Percentiles rank a stretch among this genome's conserved stretches.
Evolutionary conservation across 1,284 basidiomycete species (phyloP).

Genomic region (Jaminaea rosea): DNA sequence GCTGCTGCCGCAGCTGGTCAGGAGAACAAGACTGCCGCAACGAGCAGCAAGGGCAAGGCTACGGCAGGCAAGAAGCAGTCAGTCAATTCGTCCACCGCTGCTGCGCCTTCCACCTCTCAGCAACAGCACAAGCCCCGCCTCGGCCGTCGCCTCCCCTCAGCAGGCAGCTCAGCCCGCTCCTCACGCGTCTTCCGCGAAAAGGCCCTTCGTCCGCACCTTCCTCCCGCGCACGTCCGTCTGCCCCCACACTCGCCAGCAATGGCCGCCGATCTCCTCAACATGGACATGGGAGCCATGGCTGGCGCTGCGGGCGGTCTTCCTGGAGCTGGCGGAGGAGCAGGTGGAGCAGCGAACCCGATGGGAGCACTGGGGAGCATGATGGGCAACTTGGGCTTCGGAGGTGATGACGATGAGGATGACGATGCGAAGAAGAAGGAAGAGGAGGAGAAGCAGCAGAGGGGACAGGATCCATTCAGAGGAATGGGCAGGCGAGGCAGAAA

Average conservation of each 20-base stretch:
- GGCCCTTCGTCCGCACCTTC: constrained; percentile 17
- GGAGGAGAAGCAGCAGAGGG: constrained; percentile 9
- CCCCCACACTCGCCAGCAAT: constrained; percentile 39
- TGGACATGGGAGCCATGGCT: constrained; percentile 38
- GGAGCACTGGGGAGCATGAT: constrained; percentile 42
- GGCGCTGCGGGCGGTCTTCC: constrained; percentile 18
- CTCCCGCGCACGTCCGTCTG: constrained; percentile 20
- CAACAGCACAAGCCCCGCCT: background rate
- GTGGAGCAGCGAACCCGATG: constrained; percentile 11
- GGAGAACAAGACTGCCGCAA: background rate
- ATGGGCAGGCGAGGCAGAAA: constrained; percentile 6
- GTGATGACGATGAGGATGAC: constrained; percentile 25
- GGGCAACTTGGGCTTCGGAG: constrained; percentile 35
- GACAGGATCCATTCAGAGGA: constrained; percentile 7
- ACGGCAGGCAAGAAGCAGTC: too few relatives aligned
- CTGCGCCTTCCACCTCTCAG: background rate
- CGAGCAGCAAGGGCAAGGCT: background rate
- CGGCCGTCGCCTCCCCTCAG: background rate
- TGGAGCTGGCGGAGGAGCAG: constrained; percentile 11
- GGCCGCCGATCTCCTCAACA: constrained; percentile 36
- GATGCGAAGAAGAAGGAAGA: constrained; percentile 11
- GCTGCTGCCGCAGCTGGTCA: constrained; percentile 12
- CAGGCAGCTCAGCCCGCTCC: background rate
- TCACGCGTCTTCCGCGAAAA: constrained; percentile 4
- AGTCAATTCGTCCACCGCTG: background rate